A percentile compares a stretch with the other conserved stretches of the same genome.
Evolutionary conservation across 2,329 filamentous ascomycete genomes (phyloP).

Genomic region (Talaromyces sp.): DNA sequence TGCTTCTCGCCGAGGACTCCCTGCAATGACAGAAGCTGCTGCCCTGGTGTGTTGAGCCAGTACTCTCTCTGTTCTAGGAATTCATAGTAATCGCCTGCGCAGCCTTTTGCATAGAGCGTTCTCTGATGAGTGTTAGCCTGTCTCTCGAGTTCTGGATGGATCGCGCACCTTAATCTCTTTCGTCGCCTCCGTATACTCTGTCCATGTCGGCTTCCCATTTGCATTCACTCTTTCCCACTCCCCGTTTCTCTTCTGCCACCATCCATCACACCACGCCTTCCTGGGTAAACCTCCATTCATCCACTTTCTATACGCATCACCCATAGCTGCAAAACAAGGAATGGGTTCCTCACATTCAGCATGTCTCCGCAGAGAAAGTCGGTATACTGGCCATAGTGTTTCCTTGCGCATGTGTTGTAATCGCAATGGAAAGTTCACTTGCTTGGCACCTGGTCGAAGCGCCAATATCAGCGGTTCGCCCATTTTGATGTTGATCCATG

Average conservation of each 20-base stretch:
- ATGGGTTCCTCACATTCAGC: not conserved
- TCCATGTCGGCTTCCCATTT: conserved; percentile 2
- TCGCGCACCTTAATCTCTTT: not conserved
- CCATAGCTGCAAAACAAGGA: conserved; percentile 2
- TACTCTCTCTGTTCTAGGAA: not conserved
- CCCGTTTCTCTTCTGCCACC: not conserved
- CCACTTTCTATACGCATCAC: conserved; percentile 5
- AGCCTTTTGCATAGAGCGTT: not conserved
- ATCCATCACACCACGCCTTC: conserved; percentile 5
- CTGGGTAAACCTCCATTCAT: not conserved
- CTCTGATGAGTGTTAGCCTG: not conserved
- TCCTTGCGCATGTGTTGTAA: not conserved
- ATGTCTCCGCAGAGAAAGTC: not conserved
- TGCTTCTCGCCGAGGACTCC: not conserved
- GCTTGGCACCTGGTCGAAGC: not conserved
- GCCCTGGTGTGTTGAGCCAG: not conserved
- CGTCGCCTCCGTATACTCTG: not conserved
- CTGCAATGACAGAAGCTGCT: conserved; percentile 1
- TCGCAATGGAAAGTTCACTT: not conserved
- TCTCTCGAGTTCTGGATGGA: not conserved
- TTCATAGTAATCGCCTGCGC: not conserved
- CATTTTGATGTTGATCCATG: not conserved
- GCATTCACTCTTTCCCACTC: not conserved
- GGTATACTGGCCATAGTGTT: not conserved
- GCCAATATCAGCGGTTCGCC: conserved; percentile 1